Percentiles rank a stretch among this genome's conserved stretches.
These are phyloP conservation scores for Penicillium sp. DNA, from an alignment of 2,329 filamentous ascomycete genomes.

Conservation along the genomic window DNA sequence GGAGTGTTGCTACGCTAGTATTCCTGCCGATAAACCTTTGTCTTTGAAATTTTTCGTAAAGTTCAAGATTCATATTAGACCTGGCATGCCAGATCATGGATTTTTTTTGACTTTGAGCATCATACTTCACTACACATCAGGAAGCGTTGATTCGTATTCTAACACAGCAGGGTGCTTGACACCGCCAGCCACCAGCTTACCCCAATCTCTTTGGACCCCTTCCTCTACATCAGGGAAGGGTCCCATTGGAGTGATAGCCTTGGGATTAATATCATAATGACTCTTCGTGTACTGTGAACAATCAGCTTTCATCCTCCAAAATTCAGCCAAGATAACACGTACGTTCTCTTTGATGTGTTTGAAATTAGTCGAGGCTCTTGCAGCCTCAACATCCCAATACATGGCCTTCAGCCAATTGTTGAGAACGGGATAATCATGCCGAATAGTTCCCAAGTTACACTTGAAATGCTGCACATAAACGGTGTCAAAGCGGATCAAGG, in stretches of 20 bases:
- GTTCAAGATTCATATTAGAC: not conserved
- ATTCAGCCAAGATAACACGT: constrained; percentile 16
- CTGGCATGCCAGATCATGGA: not conserved
- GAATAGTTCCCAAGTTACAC: constrained; percentile 64
- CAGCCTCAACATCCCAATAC: constrained; percentile 61
- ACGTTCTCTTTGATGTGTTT: constrained; percentile 70
- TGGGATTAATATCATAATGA: constrained; percentile 63
- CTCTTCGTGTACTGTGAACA: constrained; percentile 59
- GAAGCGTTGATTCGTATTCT: constrained; percentile 32
- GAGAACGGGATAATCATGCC: constrained; percentile 63
- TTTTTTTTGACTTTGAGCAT: too few species aligned
- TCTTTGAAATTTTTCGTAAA: not conserved
- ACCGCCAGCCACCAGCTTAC: constrained; percentile 51
- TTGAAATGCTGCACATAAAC: constrained; percentile 71
- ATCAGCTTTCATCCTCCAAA: constrained; percentile 2
- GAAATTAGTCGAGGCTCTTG: constrained; percentile 65
- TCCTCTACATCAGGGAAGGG: constrained; percentile 63
- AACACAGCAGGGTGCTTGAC: constrained; percentile 41
- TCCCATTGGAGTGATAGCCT: constrained; percentile 64
- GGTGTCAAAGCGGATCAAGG: constrained; percentile 62
- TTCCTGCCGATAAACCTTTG: not conserved
- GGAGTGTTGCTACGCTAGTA: too few species aligned
- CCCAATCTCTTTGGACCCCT: constrained; percentile 55
- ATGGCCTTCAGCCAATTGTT: constrained; percentile 64
- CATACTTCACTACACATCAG: not conserved